phyloP scores from a whole-genome alignment of 176 grass and related monocot genomes.

The Musa schizocarpa region DNA sequence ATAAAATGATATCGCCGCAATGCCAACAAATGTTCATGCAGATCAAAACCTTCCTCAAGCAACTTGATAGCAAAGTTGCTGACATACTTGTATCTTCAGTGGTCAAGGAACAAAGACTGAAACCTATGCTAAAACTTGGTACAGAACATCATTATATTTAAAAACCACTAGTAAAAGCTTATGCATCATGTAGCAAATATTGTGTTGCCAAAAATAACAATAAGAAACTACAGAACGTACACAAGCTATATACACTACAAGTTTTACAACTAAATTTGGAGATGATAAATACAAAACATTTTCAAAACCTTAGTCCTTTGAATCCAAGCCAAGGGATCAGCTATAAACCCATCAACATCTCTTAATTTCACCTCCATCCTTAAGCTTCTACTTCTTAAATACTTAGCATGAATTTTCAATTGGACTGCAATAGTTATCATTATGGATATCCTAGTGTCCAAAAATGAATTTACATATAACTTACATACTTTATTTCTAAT shows the following conservation, averaged over 20 bases:
- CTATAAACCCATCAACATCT: neutral
- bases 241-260: neutral
- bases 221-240: neutral
- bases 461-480: neutral
- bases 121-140: neutral
- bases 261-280: neutral
- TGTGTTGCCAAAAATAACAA: neutral
- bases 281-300: neutral
- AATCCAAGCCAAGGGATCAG: neutral
- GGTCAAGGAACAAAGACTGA: slow-evolving; percentile 25
- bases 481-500: no score
- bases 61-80: slow-evolving; percentile 95
- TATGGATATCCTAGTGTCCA: neutral
- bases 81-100: slow-evolving; percentile 84
- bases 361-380: neutral
- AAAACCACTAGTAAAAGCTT: neutral
- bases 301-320: neutral
- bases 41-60: slow-evolving; percentile 94
- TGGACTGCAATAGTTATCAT: neutral
- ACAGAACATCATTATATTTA: neutral
- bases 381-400: neutral
- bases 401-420: neutral
- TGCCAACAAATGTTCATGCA: slow-evolving; percentile 60
- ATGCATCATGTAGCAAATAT: neutral
- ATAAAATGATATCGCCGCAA: slow-evolving; percentile 91